Conservation (phyloP, 2,329 filamentous ascomycete genomes). For the Gliomastix tumulicola region DNA sequence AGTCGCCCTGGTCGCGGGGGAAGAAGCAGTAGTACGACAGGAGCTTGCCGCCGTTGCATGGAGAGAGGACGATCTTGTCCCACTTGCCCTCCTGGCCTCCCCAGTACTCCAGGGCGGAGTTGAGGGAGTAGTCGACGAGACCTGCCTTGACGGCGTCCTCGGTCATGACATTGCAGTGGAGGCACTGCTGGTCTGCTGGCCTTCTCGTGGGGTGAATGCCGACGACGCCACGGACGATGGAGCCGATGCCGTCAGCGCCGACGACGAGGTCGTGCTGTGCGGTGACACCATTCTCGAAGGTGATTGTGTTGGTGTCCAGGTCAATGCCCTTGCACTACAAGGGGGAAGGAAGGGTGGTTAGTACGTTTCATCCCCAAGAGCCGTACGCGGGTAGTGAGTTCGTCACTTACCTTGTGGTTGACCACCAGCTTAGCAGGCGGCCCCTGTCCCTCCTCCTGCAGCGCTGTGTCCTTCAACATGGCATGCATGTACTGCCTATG, state of each 20-base stretch:
- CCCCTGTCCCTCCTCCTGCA: conserved; percentile 46
- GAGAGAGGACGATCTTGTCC: conserved; percentile 66
- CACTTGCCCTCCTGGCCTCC: conserved; percentile 55
- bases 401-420: conserved; percentile 45
- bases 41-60: conserved; percentile 58
- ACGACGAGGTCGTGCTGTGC: conserved; percentile 52
- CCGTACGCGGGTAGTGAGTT: no score
- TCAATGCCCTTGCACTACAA: conserved; percentile 44
- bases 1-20: conserved; percentile 48
- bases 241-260: conserved; percentile 63
- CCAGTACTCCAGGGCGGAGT: conserved; percentile 63
- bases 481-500: conserved; percentile 62
- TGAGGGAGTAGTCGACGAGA: conserved; percentile 53
- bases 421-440: conserved; percentile 44
- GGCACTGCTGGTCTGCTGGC: conserved; percentile 53
- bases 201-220: conserved; percentile 54
- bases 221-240: conserved; percentile 53
- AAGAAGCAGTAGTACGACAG: conserved; percentile 69
- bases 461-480: conserved; percentile 56
- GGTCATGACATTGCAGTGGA: conserved; percentile 58
- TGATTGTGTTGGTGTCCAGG: conserved; percentile 37
- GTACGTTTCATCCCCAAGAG: not conserved
- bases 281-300: conserved; percentile 43
- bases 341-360: not conserved
- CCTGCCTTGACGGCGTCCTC: conserved; percentile 53